These are phyloP conservation scores for Yamadazyma paraphyllophila DNA, from an alignment of 805 yeast species.

Conservation along the genomic window DNA sequence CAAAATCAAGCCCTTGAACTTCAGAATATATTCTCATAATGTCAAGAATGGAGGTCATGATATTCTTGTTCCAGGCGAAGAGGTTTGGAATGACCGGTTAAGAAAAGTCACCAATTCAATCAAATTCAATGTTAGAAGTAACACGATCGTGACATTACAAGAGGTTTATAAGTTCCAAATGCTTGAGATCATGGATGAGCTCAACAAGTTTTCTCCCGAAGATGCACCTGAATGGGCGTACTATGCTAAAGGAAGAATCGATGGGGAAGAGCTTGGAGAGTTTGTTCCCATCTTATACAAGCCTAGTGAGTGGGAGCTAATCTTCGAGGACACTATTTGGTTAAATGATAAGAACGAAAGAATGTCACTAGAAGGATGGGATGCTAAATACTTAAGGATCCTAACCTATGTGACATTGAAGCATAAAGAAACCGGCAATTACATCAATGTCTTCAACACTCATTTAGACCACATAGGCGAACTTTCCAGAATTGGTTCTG, in stretches of 20 bases:
- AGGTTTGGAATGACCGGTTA: conserved; percentile 23
- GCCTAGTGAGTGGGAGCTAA: conserved; percentile 27
- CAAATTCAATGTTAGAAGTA: conserved; percentile 22
- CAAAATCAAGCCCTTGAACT: conserved; percentile 16
- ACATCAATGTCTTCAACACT: conserved; percentile 34
- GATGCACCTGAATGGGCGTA: conserved; percentile 27
- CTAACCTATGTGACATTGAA: conserved; percentile 31
- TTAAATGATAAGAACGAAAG: conserved; percentile 33
- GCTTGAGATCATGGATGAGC: conserved; percentile 26
- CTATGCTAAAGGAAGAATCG: conserved; percentile 31
- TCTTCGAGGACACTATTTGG: conserved; percentile 32
- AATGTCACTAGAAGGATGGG: conserved; percentile 37
- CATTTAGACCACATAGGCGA: conserved; percentile 39
- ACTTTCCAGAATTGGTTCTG: conserved; percentile 28
- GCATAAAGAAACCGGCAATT: conserved; percentile 23
- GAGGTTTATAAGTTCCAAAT: conserved; percentile 38
- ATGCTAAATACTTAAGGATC: conserved; percentile 33
- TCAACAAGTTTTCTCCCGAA: conserved; percentile 20
- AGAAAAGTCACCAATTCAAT: conserved; percentile 20
- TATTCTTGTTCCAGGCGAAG: conserved; percentile 24
- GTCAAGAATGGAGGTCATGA: conserved; percentile 30
- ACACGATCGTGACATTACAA: conserved; percentile 39
- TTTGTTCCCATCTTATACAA: conserved; percentile 33
- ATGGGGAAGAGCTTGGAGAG: conserved; percentile 27
- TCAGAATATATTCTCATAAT: conserved; percentile 37